Evolutionary conservation across 1,139 yeast species (phyloP), one percentile per base, ranked within the genome.

Genomic region (Yamadazyma dushanensis): DNA sequence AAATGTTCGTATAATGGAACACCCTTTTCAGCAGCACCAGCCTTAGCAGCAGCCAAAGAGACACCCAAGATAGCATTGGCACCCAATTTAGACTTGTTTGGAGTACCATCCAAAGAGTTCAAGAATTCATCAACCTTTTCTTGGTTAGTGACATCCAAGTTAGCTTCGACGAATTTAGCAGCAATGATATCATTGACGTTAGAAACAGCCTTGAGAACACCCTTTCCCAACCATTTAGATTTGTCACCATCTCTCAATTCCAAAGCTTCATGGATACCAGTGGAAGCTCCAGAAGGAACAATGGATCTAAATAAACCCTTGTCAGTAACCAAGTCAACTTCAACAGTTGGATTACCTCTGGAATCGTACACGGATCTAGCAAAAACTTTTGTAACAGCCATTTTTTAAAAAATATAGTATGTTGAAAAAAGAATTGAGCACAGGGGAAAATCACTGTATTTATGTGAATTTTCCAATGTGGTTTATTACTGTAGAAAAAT

Each of bases 261-360:
- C 52, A 87, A 74, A 55, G 96, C 96, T 76, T 89, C 97, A 68
- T 84, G 92, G 66, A 82, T 66, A 78, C 96, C 96, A 46, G 96
- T 88, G 58, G 96, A 87, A 49, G 96, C 96, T 71, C 96, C 97
- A 49, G 96, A 86, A 64, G 97, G 97, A 46, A 89, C 97, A 59
- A 87, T 87, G 53, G 96, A 78, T 70, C 96, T 83, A 88, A 85
- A 87, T 50, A 77, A 63, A 60, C 96, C 96, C 59, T 82, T 78
- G 47, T 74, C 88, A 57, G 96, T 89, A 76, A 83, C 75, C 54
- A 88, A 59, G 59, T 89, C 96, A 53, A 88, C 96, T 78, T 89
- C 96, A 55, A 89, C 96, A 51, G 96, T 89, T 70, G 97, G 97
- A 79, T 89, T 89, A 72, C 96, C 96, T 75, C 97, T 86, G 54